phyloP scores from a whole-genome alignment of 768 basidiomycete genomes.

The Rhodotorula graminis region DNA sequence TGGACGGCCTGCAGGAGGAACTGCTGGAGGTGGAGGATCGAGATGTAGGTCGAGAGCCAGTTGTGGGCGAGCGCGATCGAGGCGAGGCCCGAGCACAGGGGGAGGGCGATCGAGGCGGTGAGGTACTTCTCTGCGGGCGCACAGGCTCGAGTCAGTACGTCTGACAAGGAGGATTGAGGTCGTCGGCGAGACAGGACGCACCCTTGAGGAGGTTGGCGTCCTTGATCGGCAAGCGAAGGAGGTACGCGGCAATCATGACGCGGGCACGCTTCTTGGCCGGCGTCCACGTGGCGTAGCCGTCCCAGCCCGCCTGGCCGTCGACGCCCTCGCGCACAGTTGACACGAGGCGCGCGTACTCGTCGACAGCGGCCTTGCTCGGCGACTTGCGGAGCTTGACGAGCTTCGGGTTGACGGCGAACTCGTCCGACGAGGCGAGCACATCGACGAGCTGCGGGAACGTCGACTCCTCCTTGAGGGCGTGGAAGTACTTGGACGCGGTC shows the following conservation, averaged over 20 bases:
- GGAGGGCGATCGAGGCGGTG: slow-evolving; percentile 36
- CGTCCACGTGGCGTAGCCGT: slow-evolving; percentile 40
- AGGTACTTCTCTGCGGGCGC: slow-evolving; percentile 30
- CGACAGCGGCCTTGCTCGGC: slow-evolving; percentile 49
- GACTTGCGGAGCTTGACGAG: slow-evolving; percentile 56
- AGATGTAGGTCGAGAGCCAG: slow-evolving; percentile 76
- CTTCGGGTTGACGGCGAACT: slow-evolving; percentile 44
- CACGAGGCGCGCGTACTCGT: slow-evolving; percentile 46
- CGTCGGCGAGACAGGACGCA: slow-evolving; percentile 46
- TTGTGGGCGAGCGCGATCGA: slow-evolving; percentile 77
- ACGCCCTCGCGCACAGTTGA: slow-evolving; percentile 45
- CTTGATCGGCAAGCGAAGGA: slow-evolving; percentile 62
- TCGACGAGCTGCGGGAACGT: slow-evolving; percentile 66
- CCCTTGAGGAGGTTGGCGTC: slow-evolving; percentile 58
- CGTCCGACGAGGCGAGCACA: slow-evolving; percentile 56
- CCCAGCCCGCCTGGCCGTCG: slow-evolving; percentile 38
- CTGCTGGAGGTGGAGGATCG: slow-evolving; percentile 74
- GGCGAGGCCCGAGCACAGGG: slow-evolving; percentile 57
- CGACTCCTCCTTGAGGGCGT: slow-evolving; percentile 72
- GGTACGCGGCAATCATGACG: slow-evolving; percentile 74
- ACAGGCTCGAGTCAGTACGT: too few species aligned
- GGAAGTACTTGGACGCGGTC: slow-evolving; percentile 85
- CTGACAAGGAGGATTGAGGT: neutral
- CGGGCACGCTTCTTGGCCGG: slow-evolving; percentile 55
- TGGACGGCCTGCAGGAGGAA: slow-evolving; percentile 75